Base-by-base conservation (phyloP, 345 rosid species). In the Hevea brasiliensis region DNA sequence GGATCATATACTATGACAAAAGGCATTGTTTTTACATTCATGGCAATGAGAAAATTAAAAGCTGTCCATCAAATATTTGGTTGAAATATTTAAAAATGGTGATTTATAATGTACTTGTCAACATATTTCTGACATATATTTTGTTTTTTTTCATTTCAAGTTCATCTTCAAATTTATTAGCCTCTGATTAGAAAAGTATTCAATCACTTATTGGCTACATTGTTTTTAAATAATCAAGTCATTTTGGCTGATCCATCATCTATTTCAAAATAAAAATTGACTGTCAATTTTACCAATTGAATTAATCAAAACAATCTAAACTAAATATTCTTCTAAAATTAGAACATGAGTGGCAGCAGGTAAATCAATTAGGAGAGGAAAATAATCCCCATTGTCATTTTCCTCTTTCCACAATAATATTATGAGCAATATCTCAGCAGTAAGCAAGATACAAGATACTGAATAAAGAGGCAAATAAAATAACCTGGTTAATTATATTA, bases 401-500 rank as follows among this genome's bases (percentile, higher is more conserved):
- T 56, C 70, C 41, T 73, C 67, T 51, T 44, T 15, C 41, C 62
- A 56, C 18, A 17, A 54, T 53, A 72, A 62, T 35, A 51, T 40
- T 50, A 57, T 55, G 56, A 20, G 44, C 56, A 45, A 44, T 15
- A 70, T 47, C 50, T 48, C 17, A 65, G 58, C 56, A 74, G 41
- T 35, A 37, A 45, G 57, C 59, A 66, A 20, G 7, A 56, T 53
- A 57, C 27, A 41, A 17, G 27, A 41, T 24, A 64, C 50, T 60
- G 15, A 11, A 54, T 40, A 41, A 71, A 48, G 15, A 69, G 41
- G 74, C 12, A 59, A 20, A 50, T 71, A 60, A 61, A 73, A 69
- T 68, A 70, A 95, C 99, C 97, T 95, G 99, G 77, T 97, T 95
- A 66, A 95, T 91, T 65, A 89, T 82, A 79, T 87, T 95, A 21